These are phyloP conservation scores for Phytophthora citrophthora DNA, from an alignment of 352 stramenopile species.

Conservation along the genomic window DNA sequence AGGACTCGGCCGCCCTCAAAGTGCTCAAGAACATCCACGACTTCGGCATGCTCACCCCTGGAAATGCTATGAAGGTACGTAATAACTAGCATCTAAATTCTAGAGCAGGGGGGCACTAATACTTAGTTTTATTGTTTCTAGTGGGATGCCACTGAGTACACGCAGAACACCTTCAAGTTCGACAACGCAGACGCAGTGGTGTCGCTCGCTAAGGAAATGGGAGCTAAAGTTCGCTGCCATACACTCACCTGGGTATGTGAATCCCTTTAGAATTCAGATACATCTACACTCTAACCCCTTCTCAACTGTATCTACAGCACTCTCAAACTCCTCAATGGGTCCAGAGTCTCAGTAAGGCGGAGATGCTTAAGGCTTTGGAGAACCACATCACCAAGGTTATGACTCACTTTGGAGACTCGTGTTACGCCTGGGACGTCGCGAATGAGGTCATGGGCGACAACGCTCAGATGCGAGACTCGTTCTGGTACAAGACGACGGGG, in stretches of 20 bases:
- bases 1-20: constrained; percentile 24
- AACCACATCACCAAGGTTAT: constrained; percentile 44
- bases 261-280: no score
- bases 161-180: constrained; percentile 26
- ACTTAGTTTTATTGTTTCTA: constrained; percentile 5
- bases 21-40: constrained; percentile 32
- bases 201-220: constrained; percentile 23
- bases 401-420: constrained; percentile 38
- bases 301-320: constrained; percentile 18
- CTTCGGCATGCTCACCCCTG: constrained; percentile 40
- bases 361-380: constrained; percentile 33
- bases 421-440: constrained; percentile 42
- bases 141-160: constrained; percentile 33
- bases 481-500: constrained; percentile 43
- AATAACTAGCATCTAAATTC: not conserved
- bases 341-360: constrained; percentile 26
- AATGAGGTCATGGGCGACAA: constrained; percentile 44
- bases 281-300: not conserved
- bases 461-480: constrained; percentile 28
- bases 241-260: constrained; percentile 36
- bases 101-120: not conserved
- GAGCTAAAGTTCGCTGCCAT: constrained; percentile 37
- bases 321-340: constrained; percentile 36
- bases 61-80: constrained; percentile 41
- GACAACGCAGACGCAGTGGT: constrained; percentile 26